Base-by-base conservation (phyloP, 768 basidiomycete genomes). In the Clavulina sp. region DNA sequence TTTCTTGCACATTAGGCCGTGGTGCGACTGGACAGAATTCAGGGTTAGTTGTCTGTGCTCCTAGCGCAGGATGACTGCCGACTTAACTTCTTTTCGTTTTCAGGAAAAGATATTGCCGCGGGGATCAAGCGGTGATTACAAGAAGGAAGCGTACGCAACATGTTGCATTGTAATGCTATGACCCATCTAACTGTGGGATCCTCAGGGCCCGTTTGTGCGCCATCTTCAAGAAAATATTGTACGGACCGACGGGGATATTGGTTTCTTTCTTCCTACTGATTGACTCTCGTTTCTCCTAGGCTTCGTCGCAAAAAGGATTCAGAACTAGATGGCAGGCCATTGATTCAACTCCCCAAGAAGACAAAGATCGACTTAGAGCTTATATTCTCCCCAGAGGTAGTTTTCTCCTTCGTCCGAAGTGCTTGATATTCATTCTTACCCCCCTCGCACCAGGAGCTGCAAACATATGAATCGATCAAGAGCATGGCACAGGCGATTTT, bases 21-120 rank as follows among this genome's bases (percentile, higher is more conserved):
- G 64, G 59, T 60, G 64, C 24, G 63, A 72, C 19, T 73, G 70
- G 70, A 48, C 61, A 0, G 57, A 68, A 26, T 75, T 71, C 61
- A 64, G 66, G 43, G 43, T 46, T 9, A 46, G 43, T 9, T 46
- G n/a, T n/a, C n/a, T n/a, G 83, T 83, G 4, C 69, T 89, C 29
- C 68, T 87, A 13, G 69, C 74, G 34, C 84, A 86, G 68, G 80
- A n/a, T n/a, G n/a, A n/a, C n/a, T n/a, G n/a, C n/a, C n/a, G n/a
- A n/a, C n/a, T n/a, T n/a, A n/a, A n/a, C n/a, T n/a, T n/a, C n/a
- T n/a, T 23, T 13, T 44, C 38, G 30, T 5, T 13, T 21, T 34
- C 24, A 7, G 43, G 9, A 19, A 38, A 7, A 7, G 19, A 7
- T 38, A 7, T 38, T 38, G 34, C 9, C 9, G 34, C 34, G 19